Conservation (phyloP, 805 yeast species). For the Zygosaccharomyces bisporus region DNA sequence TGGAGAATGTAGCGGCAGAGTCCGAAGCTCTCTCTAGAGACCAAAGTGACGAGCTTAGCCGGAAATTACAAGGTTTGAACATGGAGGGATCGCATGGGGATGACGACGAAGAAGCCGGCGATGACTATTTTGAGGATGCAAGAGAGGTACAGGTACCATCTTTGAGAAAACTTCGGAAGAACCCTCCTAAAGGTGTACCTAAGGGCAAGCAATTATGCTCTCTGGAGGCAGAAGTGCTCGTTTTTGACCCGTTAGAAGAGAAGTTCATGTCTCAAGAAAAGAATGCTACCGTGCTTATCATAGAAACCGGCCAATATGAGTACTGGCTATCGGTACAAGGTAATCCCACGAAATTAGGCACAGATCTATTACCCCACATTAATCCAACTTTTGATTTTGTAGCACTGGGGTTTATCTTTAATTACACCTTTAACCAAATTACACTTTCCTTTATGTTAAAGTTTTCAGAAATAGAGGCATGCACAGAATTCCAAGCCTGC, state of each 20-base stretch:
- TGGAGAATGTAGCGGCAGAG: constrained; percentile 51
- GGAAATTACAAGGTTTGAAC: constrained; percentile 30
- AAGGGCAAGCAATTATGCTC: constrained; percentile 13
- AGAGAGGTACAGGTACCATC: constrained; percentile 12
- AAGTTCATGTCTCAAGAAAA: constrained; percentile 44
- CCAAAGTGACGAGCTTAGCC: constrained; percentile 22
- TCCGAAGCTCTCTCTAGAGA: constrained; percentile 19
- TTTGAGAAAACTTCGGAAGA: background rate
- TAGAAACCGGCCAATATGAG: constrained; percentile 47
- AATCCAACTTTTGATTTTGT: constrained; percentile 65
- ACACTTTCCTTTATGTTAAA: constrained; percentile 62
- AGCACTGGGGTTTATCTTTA: constrained; percentile 56
- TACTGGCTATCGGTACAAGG: constrained; percentile 49
- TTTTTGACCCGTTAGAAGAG: constrained; percentile 52
- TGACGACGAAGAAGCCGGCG: constrained; percentile 11
- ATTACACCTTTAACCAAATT: constrained; percentile 41
- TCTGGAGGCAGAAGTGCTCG: constrained; percentile 43
- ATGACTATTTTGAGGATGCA: constrained; percentile 24
- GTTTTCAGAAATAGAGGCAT: constrained; percentile 42
- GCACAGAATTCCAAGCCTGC: constrained; percentile 49
- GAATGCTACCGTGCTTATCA: constrained; percentile 37
- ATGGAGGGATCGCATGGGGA: constrained; percentile 26
- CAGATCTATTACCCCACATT: constrained; percentile 46
- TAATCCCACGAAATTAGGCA: constrained; percentile 36
- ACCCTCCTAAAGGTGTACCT: constrained; percentile 16